phyloP scores from a whole-genome alignment of 163 green algal species.

The Chlorella variabilis region DNA sequence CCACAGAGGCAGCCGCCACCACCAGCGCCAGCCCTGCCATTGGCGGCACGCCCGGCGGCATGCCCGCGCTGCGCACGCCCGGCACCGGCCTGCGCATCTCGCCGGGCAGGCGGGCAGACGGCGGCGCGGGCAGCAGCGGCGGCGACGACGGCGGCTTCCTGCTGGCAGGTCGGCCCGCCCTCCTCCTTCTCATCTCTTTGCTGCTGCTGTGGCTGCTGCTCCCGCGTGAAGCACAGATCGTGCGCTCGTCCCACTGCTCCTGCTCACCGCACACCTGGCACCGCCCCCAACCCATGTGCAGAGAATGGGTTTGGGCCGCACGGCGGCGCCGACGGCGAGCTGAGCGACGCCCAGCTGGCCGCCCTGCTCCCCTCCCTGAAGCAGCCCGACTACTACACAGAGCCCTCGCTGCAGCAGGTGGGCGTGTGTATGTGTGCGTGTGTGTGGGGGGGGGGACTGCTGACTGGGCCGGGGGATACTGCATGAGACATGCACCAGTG shows the following conservation, averaged over 20 bases:
- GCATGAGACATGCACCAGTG: too few relatives aligned
- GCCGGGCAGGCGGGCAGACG: not conserved
- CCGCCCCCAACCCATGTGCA: too few relatives aligned
- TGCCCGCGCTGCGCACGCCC: conserved; percentile 22
- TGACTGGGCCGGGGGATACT: too few relatives aligned
- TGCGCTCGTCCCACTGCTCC: not conserved
- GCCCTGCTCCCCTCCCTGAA: conserved; percentile 35
- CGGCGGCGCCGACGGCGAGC: not conserved
- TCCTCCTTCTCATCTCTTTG: too few relatives aligned
- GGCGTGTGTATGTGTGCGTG: not conserved
- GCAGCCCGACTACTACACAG: conserved; percentile 44
- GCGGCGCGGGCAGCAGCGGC: not conserved
- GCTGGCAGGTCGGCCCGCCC: not conserved
- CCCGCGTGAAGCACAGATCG: too few relatives aligned
- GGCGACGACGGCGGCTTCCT: not conserved
- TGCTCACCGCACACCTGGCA: not conserved
- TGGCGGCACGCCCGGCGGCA: conserved; percentile 7
- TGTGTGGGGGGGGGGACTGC: not conserved
- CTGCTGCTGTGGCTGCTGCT: not conserved
- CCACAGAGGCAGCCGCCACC: conserved; percentile 34
- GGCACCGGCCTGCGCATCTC: conserved; percentile 35
- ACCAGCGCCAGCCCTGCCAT: conserved; percentile 16
- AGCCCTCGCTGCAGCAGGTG: conserved; percentile 41
- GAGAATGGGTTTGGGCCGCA: conserved; percentile 26
- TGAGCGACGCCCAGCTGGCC: conserved; percentile 31